Evolutionary conservation across 1,284 basidiomycete species (phyloP).

Genomic region (Schizopora paradoxa): DNA sequence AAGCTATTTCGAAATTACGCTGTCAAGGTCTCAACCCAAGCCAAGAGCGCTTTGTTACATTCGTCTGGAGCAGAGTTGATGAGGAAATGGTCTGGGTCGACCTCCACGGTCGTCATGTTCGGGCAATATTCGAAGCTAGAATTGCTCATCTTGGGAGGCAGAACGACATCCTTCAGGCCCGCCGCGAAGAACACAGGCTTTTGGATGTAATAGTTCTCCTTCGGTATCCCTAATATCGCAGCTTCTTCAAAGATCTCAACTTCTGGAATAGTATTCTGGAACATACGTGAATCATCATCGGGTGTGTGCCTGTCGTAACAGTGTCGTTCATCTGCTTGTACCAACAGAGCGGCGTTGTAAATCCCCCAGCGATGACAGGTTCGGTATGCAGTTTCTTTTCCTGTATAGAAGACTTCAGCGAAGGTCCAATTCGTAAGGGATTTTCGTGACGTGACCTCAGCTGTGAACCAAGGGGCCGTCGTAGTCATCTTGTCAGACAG

Average conservation of each 20-base stretch:
- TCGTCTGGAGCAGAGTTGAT: conserved; percentile 24
- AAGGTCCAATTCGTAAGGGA: conserved; percentile 14
- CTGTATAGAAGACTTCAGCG: neutral
- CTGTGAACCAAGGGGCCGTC: conserved; percentile 26
- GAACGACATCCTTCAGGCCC: neutral
- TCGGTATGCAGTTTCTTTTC: neutral
- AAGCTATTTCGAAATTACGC: too few relatives aligned
- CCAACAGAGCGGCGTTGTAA: conserved; percentile 21
- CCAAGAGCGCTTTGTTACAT: conserved; percentile 24
- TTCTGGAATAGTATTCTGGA: neutral
- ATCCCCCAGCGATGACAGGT: neutral
- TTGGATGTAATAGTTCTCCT: conserved; percentile 13
- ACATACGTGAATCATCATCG: conserved; percentile 24
- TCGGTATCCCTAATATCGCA: too few relatives aligned
- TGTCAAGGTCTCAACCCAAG: conserved; percentile 20
- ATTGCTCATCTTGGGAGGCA: conserved; percentile 1
- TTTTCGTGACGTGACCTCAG: conserved; percentile 24
- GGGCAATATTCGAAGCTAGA: conserved; percentile 5
- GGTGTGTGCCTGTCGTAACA: conserved; percentile 19
- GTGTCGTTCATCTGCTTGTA: conserved; percentile 27
- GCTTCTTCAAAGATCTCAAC: too few relatives aligned
- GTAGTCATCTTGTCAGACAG: conserved; percentile 22
- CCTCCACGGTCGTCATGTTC: conserved; percentile 24
- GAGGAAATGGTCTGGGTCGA: conserved; percentile 29
- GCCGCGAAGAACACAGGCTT: conserved; percentile 21